phyloP scores from a whole-genome alignment of 495 filamentous ascomycete genomes.

The Hypomontagnella submonticulosa region DNA sequence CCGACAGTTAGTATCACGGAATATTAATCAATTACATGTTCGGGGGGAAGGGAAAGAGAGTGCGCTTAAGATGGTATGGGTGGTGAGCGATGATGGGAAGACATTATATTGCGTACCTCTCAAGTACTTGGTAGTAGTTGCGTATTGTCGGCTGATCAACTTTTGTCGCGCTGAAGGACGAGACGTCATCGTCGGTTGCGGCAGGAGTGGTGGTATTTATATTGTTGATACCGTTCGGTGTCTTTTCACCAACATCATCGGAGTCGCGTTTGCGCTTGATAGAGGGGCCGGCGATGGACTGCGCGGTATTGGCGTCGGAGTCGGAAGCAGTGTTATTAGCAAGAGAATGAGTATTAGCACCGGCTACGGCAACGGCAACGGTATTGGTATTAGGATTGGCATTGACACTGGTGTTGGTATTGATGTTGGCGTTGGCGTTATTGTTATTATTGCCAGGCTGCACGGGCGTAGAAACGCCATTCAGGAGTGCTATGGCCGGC shows the following conservation, averaged over 20 bases:
- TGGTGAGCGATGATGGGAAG: constrained; percentile 11
- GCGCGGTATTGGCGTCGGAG: constrained; percentile 49
- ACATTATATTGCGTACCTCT: constrained; percentile 43
- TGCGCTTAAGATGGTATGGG: constrained; percentile 17
- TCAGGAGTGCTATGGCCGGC: constrained; percentile 54
- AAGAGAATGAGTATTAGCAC: constrained; percentile 15
- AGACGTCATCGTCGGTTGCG: constrained; percentile 4
- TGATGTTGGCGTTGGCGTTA: constrained; percentile 22
- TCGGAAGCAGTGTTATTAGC: constrained; percentile 16
- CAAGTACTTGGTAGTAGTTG: constrained; percentile 57
- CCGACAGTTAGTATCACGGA: constrained; percentile 36
- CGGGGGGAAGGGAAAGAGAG: neutral
- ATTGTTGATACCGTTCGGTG: constrained; percentile 29
- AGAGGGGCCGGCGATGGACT: constrained; percentile 52
- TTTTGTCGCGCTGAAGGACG: constrained; percentile 24
- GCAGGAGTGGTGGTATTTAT: constrained; percentile 26
- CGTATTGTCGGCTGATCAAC: constrained; percentile 46
- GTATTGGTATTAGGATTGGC: neutral
- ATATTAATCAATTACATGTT: constrained; percentile 14
- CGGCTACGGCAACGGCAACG: constrained; percentile 21
- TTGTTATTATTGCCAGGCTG: constrained; percentile 24
- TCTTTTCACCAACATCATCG: constrained; percentile 52
- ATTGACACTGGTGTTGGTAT: constrained; percentile 2
- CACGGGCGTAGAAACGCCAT: constrained; percentile 52
- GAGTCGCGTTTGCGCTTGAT: constrained; percentile 68